These are phyloP conservation scores for Mycena olivaceomarginata DNA, from an alignment of 768 basidiomycete genomes.

Conservation along the genomic window DNA sequence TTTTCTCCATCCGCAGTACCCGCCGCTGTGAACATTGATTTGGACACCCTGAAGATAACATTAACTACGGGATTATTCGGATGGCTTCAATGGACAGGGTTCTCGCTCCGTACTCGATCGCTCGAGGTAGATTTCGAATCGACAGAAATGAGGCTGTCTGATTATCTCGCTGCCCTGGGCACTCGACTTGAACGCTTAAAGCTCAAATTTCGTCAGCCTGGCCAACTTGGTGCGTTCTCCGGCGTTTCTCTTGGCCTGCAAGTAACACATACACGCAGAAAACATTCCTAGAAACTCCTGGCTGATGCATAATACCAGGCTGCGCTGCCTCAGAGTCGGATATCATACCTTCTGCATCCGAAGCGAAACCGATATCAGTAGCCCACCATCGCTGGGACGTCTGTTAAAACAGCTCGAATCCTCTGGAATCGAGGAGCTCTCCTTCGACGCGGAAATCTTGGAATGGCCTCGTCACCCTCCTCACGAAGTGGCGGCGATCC, in stretches of 20 bases:
- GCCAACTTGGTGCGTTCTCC: conserved; percentile 10
- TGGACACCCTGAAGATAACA: neutral
- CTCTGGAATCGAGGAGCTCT: conserved; percentile 20
- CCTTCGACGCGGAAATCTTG: neutral
- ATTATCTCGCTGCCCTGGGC: conserved; percentile 12
- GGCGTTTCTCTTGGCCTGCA: neutral
- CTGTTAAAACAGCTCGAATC: neutral
- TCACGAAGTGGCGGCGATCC: conserved; percentile 13
- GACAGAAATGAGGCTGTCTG: neutral
- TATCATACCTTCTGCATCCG: conserved; percentile 15
- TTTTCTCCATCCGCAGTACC: too few relatives aligned
- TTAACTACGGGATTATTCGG: neutral
- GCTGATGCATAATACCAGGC: neutral
- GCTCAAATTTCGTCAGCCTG: conserved; percentile 1
- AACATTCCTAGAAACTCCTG: neutral
- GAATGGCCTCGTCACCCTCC: neutral
- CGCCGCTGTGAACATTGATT: neutral
- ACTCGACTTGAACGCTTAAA: neutral
- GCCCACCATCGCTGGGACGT: neutral
- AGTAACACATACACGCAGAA: neutral
- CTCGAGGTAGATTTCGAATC: conserved; percentile 9
- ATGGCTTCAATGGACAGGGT: conserved; percentile 24
- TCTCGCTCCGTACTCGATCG: conserved; percentile 17
- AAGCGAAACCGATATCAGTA: conserved; percentile 4
- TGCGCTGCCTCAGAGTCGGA: conserved; percentile 15